Evolutionary conservation across 2,329 filamentous ascomycete species (phyloP).

Genomic region (Diaporthe humulicola): DNA sequence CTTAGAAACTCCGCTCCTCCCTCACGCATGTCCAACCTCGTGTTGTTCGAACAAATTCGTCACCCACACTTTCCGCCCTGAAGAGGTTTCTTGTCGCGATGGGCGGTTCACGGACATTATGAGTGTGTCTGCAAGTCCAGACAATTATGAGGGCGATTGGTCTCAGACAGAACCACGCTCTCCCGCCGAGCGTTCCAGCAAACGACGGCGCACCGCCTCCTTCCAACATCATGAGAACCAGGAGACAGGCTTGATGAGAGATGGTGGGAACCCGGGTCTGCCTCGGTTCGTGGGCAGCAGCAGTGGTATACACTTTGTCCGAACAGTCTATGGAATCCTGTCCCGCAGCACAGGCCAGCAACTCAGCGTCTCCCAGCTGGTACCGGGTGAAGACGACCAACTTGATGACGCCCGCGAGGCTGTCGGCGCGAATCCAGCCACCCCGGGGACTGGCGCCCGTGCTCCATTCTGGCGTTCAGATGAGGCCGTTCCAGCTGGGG

Average conservation of each 20-base stretch:
- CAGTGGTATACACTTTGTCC: constrained; percentile 71
- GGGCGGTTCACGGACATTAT: neutral
- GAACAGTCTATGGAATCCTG: constrained; percentile 65
- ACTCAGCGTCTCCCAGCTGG: constrained; percentile 52
- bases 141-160: constrained; percentile 28
- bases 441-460: constrained; percentile 43
- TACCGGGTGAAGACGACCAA: constrained; percentile 70
- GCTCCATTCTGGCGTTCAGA: constrained; percentile 52
- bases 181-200: constrained; percentile 28
- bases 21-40: neutral
- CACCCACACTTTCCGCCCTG: too few species aligned
- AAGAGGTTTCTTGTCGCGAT: neutral
- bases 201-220: constrained; percentile 33
- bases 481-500: constrained; percentile 47
- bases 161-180: constrained; percentile 8
- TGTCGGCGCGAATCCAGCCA: neutral
- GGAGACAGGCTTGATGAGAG: constrained; percentile 62
- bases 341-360: constrained; percentile 42
- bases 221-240: constrained; percentile 30
- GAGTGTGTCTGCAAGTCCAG: constrained; percentile 20
- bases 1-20: neutral
- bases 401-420: constrained; percentile 47
- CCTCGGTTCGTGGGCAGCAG: constrained; percentile 69
- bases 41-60: neutral
- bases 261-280: constrained; percentile 56